A percentile compares a stretch with the other conserved stretches of the same genome.
These are phyloP conservation scores for Henningerozyma blattae DNA, from an alignment of 805 yeast species.

Conservation along the genomic window DNA sequence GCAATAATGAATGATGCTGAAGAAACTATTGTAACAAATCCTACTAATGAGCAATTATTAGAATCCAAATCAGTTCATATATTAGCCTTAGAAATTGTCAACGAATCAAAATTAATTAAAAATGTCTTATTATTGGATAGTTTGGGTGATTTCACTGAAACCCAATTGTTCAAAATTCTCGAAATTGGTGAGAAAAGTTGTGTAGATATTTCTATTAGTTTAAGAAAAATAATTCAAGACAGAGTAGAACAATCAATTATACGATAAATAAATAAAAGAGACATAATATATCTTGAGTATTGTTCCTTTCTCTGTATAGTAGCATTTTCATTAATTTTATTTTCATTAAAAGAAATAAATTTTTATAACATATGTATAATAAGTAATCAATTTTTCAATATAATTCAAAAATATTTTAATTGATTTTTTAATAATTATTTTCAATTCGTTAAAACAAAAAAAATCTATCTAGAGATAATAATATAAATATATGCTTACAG, in stretches of 20 bases:
- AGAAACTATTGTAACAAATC: constrained; percentile 28
- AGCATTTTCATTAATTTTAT: background rate
- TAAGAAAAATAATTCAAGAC: constrained; percentile 36
- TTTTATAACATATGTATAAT: too few species aligned
- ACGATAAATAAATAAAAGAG: background rate
- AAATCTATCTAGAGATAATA: too few species aligned
- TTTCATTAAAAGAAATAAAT: background rate
- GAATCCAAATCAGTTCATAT: constrained; percentile 49
- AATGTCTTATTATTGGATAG: constrained; percentile 62
- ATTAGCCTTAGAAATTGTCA: constrained; percentile 42
- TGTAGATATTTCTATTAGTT: constrained; percentile 29
- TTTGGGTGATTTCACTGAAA: constrained; percentile 53
- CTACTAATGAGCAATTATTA: constrained; percentile 33
- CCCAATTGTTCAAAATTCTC: constrained; percentile 40
- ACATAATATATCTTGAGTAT: too few species aligned
- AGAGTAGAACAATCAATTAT: constrained; percentile 24
- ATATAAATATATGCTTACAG: too few species aligned
- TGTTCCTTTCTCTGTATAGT: too few species aligned
- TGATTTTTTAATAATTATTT: too few species aligned
- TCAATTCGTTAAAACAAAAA: background rate
- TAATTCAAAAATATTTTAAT: background rate
- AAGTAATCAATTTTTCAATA: too few species aligned
- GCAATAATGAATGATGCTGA: constrained; percentile 24
- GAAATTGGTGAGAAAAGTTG: constrained; percentile 39
- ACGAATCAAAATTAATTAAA: constrained; percentile 33